These are phyloP conservation scores for Prototheca cutis DNA, from an alignment of 163 green algal genomes.

Conservation along the genomic window DNA sequence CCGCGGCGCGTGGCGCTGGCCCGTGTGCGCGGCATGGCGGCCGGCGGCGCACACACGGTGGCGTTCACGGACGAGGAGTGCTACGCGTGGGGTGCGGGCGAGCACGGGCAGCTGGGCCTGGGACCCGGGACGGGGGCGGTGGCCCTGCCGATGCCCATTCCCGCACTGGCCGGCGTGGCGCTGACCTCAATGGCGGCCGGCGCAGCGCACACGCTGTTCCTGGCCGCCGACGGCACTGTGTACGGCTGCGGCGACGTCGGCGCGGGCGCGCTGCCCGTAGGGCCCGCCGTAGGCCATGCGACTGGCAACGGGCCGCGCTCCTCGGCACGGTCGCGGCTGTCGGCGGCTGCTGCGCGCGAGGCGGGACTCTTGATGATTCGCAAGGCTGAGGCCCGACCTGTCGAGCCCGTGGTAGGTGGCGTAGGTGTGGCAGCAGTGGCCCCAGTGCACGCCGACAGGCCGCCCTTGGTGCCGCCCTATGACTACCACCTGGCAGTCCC, in stretches of 20 bases:
- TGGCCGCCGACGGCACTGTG: conserved; percentile 55
- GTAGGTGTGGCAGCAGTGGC: too few relatives aligned
- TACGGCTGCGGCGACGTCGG: conserved; percentile 51
- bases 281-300: not conserved
- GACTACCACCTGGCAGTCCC: too few relatives aligned
- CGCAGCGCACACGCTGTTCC: conserved; percentile 61
- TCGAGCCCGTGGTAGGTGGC: too few relatives aligned
- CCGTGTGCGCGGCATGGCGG: conserved; percentile 52
- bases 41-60: conserved; percentile 61
- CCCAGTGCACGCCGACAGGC: too few relatives aligned
- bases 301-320: not conserved
- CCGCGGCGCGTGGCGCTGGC: conserved; percentile 42
- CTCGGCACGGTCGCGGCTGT: not conserved
- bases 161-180: conserved; percentile 13
- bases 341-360: not conserved
- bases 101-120: conserved; percentile 49
- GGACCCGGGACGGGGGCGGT: not conserved
- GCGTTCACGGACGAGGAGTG: conserved; percentile 51
- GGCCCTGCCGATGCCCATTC: not conserved
- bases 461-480: too few relatives aligned
- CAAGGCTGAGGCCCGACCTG: too few relatives aligned
- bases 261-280: conserved; percentile 45
- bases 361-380: too few relatives aligned
- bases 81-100: conserved; percentile 60
- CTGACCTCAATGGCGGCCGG: conserved; percentile 34